Base-by-base conservation (phyloP, 2,329 filamentous ascomycete genomes). In the Aspergillaceae sp. region DNA sequence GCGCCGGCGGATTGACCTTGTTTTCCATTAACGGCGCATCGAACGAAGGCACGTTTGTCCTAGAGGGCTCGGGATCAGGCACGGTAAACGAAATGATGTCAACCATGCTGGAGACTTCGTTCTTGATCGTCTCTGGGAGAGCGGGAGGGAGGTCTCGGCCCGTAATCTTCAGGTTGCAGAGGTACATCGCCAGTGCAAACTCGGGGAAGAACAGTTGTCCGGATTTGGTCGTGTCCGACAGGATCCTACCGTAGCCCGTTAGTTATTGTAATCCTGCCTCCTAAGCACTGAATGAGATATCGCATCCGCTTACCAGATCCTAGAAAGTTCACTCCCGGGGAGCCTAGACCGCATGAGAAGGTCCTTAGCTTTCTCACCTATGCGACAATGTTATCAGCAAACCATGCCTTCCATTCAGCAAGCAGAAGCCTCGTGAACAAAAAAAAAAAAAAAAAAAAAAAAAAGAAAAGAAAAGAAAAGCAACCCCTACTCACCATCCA, bases 51-150 rank as follows among this genome's bases (percentile, higher is more conserved):
- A 19, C 19, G 19, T 19, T 19, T 19, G 19, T 19, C 19, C 19
- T 19, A 19, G 19, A 19, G 2, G 19, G 19, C 19, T 19, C 19
- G 19, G 19, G 19, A 19, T 19, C 92, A 0, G 80, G 82, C 27
- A 96, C 79, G 56, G 84, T 88, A 64, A 98, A 98, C 49, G 89
- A 95, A 62, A 98, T 98, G 47, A 98, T 98, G 63, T 98, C 92
- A 36, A 98, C 92, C 90, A 98, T 97, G 69, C 92, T 95, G 3
- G 91, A 97, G 11, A 98, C 92, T 67, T 98, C 92, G 59, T 98
- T 98, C 72, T 83, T 86, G 54, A 98, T 83, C 48, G 81, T 84
- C 30, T 96, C 89, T 0, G 92, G 92, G 7, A 98, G 75, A 4
- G 63, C 67, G 2, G 75, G 62, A 0, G 92, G 92, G 27, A 98